Conservation (phyloP, 2,329 filamentous ascomycete species). For the Alternaria triticina region DNA sequence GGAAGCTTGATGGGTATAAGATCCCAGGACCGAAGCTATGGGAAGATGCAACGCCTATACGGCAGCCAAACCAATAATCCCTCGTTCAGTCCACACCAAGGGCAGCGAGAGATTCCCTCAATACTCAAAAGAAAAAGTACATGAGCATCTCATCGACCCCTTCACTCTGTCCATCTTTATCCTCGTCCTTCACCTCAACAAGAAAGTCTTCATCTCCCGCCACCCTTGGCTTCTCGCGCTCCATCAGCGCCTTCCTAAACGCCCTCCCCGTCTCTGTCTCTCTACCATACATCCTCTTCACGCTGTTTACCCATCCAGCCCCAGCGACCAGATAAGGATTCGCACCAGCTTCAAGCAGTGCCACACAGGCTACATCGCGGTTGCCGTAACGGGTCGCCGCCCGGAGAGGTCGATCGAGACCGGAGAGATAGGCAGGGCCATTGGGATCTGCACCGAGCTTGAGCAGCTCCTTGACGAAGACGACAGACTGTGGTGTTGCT, state of each 20-base stretch:
- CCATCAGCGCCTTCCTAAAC: neutral
- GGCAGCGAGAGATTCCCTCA: too few relatives aligned
- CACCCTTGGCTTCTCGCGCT: neutral
- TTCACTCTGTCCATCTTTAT: too few relatives aligned
- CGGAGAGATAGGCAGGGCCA: neutral
- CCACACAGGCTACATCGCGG: neutral
- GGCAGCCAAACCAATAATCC: constrained; percentile 14
- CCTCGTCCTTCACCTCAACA: too few relatives aligned
- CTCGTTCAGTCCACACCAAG: too few relatives aligned
- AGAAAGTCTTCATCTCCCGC: neutral
- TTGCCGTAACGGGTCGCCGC: neutral
- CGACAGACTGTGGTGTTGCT: too few relatives aligned
- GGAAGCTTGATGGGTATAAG: constrained; percentile 40
- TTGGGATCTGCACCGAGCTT: neutral
- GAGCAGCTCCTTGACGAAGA: neutral
- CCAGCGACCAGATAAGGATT: too few relatives aligned
- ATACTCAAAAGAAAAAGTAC: too few relatives aligned
- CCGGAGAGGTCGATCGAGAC: neutral
- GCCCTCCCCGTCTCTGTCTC: neutral
- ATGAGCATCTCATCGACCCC: too few relatives aligned
- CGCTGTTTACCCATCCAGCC: too few relatives aligned
- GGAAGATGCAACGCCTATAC: constrained; percentile 13
- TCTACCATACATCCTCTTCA: neutral
- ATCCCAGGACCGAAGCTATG: constrained; percentile 48
- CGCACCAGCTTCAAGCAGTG: neutral